Evolutionary conservation across 495 filamentous ascomycete genomes (phyloP), one percentile per base, ranked within the genome.

Genomic region (Tuber melanosporum): DNA sequence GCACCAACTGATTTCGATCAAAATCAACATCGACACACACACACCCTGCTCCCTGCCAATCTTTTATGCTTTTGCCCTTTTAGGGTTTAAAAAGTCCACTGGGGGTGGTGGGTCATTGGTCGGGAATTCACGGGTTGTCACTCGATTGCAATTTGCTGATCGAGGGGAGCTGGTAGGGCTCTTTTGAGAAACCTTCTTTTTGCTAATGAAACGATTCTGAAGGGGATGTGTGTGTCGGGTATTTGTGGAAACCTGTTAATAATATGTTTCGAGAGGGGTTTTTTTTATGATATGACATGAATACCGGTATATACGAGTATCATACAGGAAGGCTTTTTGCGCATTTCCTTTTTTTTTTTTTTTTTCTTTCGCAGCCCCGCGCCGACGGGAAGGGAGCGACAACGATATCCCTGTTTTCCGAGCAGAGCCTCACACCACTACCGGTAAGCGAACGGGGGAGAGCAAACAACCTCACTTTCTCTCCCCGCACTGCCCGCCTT

Each of bases 61-160:
- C 42, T 43, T 43, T 10, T 43, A 43, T 43, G 7, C 42, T 43
- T 43, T 43, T 0, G 42, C 42, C 39, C 39, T 41, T 43, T 0
- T 2, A 36, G 57, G 57, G 5, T 66, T 66, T 32, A 32, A 66
- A 8, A 19, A 66, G 32, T 14, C 57, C 14, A 3, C n/a, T 17
- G 57, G 57, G 47, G 26, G 57, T 32, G 57, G 57, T 66, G 57
- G 32, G 26, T 36, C 57, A 66, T 66, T 66, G 57, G 57, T 66
- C 0, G 32, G 26, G 26, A 36, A 36, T 8, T 66, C 57, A 66
- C 57, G 26, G 26, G 32, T 32, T 26, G 57, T 66, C 26, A 36
- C 57, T 66, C 57, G 57, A 66, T 66, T 66, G 14, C 57, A 26
- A 66, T 66, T 66, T 66, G 57, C 57, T 66, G 57, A 66, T 66